phyloP scores from a whole-genome alignment of 805 yeast species.

The Hanseniaspora mollemarum region DNA sequence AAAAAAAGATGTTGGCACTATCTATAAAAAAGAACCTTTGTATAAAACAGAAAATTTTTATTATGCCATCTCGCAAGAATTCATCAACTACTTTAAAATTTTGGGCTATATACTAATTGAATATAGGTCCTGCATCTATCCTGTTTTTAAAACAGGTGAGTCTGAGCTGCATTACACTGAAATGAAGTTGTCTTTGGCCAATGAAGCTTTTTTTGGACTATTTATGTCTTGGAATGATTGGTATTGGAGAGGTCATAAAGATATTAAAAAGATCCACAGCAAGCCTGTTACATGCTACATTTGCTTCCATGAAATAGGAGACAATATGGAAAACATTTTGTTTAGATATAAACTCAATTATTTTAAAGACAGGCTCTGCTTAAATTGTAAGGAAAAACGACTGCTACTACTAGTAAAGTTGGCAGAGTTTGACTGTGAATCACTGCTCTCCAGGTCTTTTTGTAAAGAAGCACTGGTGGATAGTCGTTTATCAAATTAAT shows the following conservation, averaged over 20 bases:
- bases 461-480: background rate
- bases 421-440: background rate
- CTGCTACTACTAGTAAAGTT: background rate
- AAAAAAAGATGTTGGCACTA: background rate
- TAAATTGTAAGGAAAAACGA: background rate
- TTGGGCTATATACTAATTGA: background rate
- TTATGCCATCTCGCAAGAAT: background rate
- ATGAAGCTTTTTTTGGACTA: background rate
- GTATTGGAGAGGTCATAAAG: background rate
- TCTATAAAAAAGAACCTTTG: no score
- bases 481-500: no score
- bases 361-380: conserved; percentile 1
- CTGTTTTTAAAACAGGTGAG: background rate
- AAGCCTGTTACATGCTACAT: background rate
- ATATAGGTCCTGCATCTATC: background rate
- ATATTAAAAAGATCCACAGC: background rate
- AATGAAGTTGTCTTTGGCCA: background rate
- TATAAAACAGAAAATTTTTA: no score
- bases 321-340: background rate
- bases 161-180: background rate
- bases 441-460: no score
- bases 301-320: background rate
- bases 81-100: background rate
- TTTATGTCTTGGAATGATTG: conserved; percentile 3
- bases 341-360: background rate